Evolutionary conservation across 2,329 filamentous ascomycete genomes (phyloP).

Genomic region (Tolypocladium paradoxum): DNA sequence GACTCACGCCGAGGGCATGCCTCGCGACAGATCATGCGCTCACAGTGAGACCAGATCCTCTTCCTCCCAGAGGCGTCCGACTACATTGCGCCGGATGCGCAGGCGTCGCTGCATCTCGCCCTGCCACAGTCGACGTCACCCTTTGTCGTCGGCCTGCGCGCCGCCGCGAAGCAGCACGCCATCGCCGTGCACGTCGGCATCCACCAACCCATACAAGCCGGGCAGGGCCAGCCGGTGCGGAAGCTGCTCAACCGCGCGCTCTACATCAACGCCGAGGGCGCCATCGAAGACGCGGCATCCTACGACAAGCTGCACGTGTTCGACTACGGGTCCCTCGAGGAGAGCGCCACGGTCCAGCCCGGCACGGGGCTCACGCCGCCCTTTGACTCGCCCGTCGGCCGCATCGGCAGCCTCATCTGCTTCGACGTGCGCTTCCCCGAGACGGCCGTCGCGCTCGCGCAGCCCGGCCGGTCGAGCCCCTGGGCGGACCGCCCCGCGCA

Average conservation of each 20-base stretch:
- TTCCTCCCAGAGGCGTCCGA: slow-evolving; percentile 90
- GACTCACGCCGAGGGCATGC: background rate
- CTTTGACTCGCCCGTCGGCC: slow-evolving; percentile 63
- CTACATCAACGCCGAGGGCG: slow-evolving; percentile 36
- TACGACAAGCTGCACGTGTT: slow-evolving; percentile 94
- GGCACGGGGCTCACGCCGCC: slow-evolving; percentile 55
- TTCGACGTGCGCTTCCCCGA: slow-evolving; percentile 86
- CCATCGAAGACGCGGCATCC: slow-evolving; percentile 26
- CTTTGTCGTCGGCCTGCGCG: slow-evolving; percentile 67
- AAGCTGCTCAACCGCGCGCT: slow-evolving; percentile 41
- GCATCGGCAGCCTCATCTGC: slow-evolving; percentile 72
- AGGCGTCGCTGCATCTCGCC: slow-evolving; percentile 61
- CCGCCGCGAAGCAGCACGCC: slow-evolving; percentile 50
- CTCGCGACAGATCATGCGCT: background rate
- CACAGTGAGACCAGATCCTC: slow-evolving; percentile 44
- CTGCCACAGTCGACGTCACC: slow-evolving; percentile 52
- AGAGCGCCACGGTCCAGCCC: slow-evolving; percentile 53
- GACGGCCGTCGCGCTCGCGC: slow-evolving; percentile 54
- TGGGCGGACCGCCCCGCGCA: slow-evolving; percentile 43
- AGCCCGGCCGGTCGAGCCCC: slow-evolving; percentile 19
- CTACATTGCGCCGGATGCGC: slow-evolving; percentile 64
- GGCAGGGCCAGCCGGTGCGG: slow-evolving; percentile 6
- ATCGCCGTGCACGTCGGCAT: slow-evolving; percentile 79
- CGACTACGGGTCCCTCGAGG: slow-evolving; percentile 47
- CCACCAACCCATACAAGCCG: slow-evolving; percentile 52